A percentile compares a stretch with the other conserved stretches of the same genome.
These are phyloP conservation scores for Bretziella fagacearum DNA, from an alignment of 2,329 filamentous ascomycete genomes.

Conservation along the genomic window DNA sequence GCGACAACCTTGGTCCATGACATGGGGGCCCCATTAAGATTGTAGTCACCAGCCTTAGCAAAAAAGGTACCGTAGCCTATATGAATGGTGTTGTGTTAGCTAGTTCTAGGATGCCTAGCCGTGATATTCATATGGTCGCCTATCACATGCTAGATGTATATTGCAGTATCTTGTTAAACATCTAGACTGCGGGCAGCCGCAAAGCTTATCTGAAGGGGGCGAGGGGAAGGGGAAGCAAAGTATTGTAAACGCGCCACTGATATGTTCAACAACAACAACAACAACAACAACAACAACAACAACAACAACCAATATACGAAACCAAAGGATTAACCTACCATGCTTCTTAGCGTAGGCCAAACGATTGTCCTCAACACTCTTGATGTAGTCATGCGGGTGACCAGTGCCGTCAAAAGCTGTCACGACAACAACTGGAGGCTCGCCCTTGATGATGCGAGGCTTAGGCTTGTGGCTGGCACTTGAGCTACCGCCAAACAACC, in stretches of 20 bases:
- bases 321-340: conserved; percentile 38
- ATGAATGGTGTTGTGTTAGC: conserved; percentile 6
- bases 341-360: conserved; percentile 71
- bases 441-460: conserved; percentile 23
- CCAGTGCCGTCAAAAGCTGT: conserved; percentile 51
- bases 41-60: conserved; percentile 58
- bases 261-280: too few relatives aligned
- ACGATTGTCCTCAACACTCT: conserved; percentile 65
- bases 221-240: too few relatives aligned
- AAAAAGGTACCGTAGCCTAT: conserved; percentile 78
- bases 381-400: conserved; percentile 43
- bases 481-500: conserved; percentile 32
- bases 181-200: too few relatives aligned
- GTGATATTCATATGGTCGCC: too few relatives aligned
- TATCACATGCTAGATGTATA: too few relatives aligned
- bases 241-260: too few relatives aligned
- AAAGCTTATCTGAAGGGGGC: too few relatives aligned
- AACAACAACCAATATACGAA: too few relatives aligned
- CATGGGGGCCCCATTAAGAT: conserved; percentile 39
- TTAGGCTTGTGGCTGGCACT: conserved; percentile 10
- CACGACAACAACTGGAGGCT: conserved; percentile 56
- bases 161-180: too few relatives aligned
- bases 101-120: background rate
- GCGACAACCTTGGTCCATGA: conserved; percentile 71
- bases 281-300: too few relatives aligned